These are phyloP conservation scores for Backusella westeae DNA, from an alignment of 192 early-diverging fungal genomes.

Conservation along the genomic window DNA sequence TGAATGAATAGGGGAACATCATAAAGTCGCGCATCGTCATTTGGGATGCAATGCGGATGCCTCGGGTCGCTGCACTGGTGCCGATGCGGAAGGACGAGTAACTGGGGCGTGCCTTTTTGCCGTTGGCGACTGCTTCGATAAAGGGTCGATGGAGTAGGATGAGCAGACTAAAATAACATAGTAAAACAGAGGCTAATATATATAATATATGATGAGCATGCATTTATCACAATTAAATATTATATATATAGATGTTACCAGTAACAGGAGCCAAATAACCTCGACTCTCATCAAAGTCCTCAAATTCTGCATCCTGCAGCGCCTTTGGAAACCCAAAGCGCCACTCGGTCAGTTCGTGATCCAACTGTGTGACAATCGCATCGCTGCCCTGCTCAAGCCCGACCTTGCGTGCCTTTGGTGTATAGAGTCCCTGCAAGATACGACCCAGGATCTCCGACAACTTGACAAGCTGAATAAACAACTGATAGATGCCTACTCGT, in stretches of 20 bases:
- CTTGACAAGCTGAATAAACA: slow-evolving; percentile 39
- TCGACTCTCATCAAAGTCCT: slow-evolving; percentile 25
- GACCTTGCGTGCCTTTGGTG: slow-evolving; percentile 28
- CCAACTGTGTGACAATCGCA: slow-evolving; percentile 30
- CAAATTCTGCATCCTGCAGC: slow-evolving; percentile 20
- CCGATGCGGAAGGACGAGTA: slow-evolving; percentile 36
- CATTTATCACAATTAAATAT: too few species aligned
- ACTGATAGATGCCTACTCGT: slow-evolving; percentile 22
- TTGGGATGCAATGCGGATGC: slow-evolving; percentile 23
- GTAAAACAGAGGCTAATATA: slow-evolving; percentile 20
- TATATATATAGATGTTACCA: neutral
- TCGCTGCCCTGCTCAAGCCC: slow-evolving; percentile 33
- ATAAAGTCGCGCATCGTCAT: slow-evolving; percentile 27
- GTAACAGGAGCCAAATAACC: slow-evolving; percentile 26
- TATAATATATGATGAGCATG: neutral
- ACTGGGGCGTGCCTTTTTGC: slow-evolving; percentile 18
- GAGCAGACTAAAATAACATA: slow-evolving; percentile 37
- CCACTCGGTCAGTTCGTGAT: slow-evolving; percentile 39
- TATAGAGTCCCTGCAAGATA: slow-evolving; percentile 37
- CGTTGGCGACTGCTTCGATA: slow-evolving; percentile 18
- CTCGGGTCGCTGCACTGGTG: slow-evolving; percentile 31
- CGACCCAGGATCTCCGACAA: slow-evolving; percentile 36
- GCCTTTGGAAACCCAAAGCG: slow-evolving; percentile 33
- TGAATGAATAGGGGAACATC: slow-evolving; percentile 35
- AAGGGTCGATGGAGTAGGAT: slow-evolving; percentile 40